Percentiles rank a stretch among this genome's conserved stretches.
Conservation (phyloP, 129 eudicot genomes). For the Saussurea involucrata region DNA sequence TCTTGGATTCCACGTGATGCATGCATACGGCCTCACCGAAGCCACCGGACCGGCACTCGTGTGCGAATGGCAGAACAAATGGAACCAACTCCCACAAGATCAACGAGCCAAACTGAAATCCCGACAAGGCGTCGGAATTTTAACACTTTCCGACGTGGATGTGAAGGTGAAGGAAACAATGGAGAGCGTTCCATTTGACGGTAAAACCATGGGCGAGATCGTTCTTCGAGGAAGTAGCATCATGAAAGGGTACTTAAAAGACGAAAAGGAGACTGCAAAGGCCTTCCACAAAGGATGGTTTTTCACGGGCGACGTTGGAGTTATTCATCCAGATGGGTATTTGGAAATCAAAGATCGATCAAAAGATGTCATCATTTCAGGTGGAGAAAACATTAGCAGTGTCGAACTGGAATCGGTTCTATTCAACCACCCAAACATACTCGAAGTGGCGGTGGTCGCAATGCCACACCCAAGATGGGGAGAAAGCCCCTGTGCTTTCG, state of each 20-base stretch:
- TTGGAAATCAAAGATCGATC: slow-evolving; percentile 51
- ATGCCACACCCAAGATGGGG: slow-evolving; percentile 42
- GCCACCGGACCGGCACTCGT: slow-evolving; percentile 53
- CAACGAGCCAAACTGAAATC: slow-evolving; percentile 32
- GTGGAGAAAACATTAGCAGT: slow-evolving; percentile 59
- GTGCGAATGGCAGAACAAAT: slow-evolving; percentile 42
- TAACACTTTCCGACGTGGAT: slow-evolving; percentile 35
- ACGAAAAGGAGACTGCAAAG: slow-evolving; percentile 29
- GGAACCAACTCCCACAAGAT: slow-evolving; percentile 22
- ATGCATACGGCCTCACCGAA: slow-evolving; percentile 60
- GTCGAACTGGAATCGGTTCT: slow-evolving; percentile 39
- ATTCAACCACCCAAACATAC: slow-evolving; percentile 25
- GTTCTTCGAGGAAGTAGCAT: slow-evolving; percentile 39
- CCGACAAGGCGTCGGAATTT: slow-evolving; percentile 43
- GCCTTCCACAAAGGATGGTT: slow-evolving; percentile 52
- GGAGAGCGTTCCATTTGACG: slow-evolving; percentile 46
- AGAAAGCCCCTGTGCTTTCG: slow-evolving; percentile 40
- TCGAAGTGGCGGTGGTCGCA: slow-evolving; percentile 43
- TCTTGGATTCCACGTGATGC: slow-evolving; percentile 41
- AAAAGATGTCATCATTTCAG: slow-evolving; percentile 50
- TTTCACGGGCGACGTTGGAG: slow-evolving; percentile 45
- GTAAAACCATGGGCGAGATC: slow-evolving; percentile 41
- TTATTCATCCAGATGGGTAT: slow-evolving; percentile 48
- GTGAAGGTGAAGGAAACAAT: slow-evolving; percentile 36
- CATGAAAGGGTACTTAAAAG: slow-evolving; percentile 55